Evolutionary conservation across 805 yeast genomes (phyloP), one percentile per base, ranked within the genome.

Genomic region (Metschnikowia reukaufii): DNA sequence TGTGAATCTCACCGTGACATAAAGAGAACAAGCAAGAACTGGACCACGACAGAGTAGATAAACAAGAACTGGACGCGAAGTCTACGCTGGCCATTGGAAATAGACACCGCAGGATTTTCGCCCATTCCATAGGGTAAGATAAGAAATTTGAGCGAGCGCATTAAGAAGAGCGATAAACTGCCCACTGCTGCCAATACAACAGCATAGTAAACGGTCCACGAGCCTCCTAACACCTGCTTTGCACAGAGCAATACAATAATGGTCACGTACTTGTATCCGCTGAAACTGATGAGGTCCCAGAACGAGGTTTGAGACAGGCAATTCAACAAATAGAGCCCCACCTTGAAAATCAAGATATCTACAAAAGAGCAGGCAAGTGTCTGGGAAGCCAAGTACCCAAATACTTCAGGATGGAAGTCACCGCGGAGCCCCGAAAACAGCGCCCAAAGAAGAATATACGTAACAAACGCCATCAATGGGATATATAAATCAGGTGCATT

Each of bases 401-500:
- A 79, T 57, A 90, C 75, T 62, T 91, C 91, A 0, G 99, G 99
- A 58, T 92, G 96, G 72, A 94, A 94, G 25, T 83, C 83, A 21
- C 96, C 97, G 47, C 83, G 79, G 44, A 92, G 68, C 9, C 99
- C 99, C 42, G 88, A 86, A 53, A 86, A 77, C 18, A 86, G 77
- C 2, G 96, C 92, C 79, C 92, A 83, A 31, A 88, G 75, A 50
- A 94, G 70, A 42, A 92, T 84, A 61, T 91, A 91, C 0, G 98
- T 89, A 41, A 89, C 80, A 58, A 86, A 79, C 1, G 97, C 88
- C 97, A 95, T 94, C 50, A 88, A 68, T 5, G 99, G 99, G 45
- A 94, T 88, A 66, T 94, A 94, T 72, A 94, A 77, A 64, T 94
- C 99, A 2, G 99, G 99, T 0, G 98, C 95, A 61, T 95, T 94